Percentiles rank a stretch among this genome's conserved stretches.
Conservation (phyloP, 2,329 filamentous ascomycete genomes). For the Exophiala phaeomuriformis region DNA sequence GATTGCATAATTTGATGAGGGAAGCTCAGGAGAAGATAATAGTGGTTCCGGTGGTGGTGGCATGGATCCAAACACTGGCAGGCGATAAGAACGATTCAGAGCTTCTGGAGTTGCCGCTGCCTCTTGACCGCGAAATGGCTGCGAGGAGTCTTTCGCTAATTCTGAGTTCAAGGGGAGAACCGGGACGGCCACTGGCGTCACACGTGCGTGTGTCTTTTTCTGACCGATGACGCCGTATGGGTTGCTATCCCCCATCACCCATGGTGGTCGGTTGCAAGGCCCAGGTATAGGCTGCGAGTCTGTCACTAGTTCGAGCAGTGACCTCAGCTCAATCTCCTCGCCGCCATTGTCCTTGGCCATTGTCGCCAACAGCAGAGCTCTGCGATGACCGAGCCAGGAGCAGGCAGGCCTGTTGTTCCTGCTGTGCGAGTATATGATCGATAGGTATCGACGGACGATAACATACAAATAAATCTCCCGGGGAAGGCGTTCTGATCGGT, state of each 20-base stretch:
- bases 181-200: background rate
- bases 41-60: background rate
- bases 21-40: no score
- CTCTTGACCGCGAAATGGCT: background rate
- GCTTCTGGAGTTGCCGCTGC: background rate
- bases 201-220: background rate
- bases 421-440: background rate
- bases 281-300: background rate
- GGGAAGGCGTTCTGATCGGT: no score
- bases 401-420: no score
- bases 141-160: background rate
- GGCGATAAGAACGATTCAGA: background rate
- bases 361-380: background rate
- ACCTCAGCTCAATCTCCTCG: background rate
- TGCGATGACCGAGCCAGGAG: background rate
- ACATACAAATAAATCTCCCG: no score
- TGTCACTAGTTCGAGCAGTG: background rate
- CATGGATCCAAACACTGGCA: background rate
- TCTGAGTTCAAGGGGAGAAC: background rate
- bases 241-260: background rate
- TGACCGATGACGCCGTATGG: background rate
- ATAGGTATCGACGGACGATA: background rate
- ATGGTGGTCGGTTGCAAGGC: background rate
- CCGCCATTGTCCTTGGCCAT: background rate
- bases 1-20: background rate